These are phyloP conservation scores for Sabuloglossum arenarium DNA, from an alignment of 495 filamentous ascomycete genomes.

Conservation along the genomic window DNA sequence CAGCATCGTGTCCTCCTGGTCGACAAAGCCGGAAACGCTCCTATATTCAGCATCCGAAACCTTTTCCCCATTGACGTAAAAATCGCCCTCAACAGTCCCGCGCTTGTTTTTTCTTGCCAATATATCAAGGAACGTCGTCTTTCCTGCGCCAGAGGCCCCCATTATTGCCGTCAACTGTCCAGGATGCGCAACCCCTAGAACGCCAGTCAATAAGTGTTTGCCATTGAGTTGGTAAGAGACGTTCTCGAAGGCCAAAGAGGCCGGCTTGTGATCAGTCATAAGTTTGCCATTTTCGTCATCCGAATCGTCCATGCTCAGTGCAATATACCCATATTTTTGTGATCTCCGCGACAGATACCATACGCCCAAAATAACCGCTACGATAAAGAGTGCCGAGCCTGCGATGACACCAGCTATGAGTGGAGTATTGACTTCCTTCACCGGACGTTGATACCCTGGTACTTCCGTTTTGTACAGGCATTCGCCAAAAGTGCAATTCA, in stretches of 20 bases:
- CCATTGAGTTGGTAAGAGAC: conserved; percentile 74
- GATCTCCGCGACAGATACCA: conserved; percentile 76
- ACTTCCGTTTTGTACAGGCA: conserved; percentile 83
- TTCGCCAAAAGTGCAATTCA: conserved; percentile 71
- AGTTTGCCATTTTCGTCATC: conserved; percentile 77
- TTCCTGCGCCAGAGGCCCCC: conserved; percentile 93
- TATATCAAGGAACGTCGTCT: conserved; percentile 94
- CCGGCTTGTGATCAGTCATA: conserved; percentile 76
- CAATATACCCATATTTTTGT: conserved; percentile 49
- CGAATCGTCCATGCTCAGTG: conserved; percentile 53
- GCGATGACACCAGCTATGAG: conserved; percentile 90
- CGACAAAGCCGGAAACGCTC: conserved; percentile 85
- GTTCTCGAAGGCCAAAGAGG: conserved; percentile 71
- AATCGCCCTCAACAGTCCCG: conserved; percentile 55
- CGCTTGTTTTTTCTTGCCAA: conserved; percentile 95
- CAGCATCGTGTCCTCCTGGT: conserved; percentile 96
- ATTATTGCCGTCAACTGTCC: conserved; percentile 94
- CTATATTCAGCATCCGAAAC: conserved; percentile 70
- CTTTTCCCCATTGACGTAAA: conserved; percentile 88
- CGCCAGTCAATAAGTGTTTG: conserved; percentile 60
- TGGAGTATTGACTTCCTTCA: conserved; percentile 94
- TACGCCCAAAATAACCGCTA: conserved; percentile 57
- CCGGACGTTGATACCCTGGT: conserved; percentile 67
- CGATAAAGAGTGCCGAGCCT: conserved; percentile 66
- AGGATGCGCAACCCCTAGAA: conserved; percentile 68